Base-by-base conservation (phyloP, 225 moss, liverwort and hornwort genomes). In the Straminergon stramineum region DNA sequence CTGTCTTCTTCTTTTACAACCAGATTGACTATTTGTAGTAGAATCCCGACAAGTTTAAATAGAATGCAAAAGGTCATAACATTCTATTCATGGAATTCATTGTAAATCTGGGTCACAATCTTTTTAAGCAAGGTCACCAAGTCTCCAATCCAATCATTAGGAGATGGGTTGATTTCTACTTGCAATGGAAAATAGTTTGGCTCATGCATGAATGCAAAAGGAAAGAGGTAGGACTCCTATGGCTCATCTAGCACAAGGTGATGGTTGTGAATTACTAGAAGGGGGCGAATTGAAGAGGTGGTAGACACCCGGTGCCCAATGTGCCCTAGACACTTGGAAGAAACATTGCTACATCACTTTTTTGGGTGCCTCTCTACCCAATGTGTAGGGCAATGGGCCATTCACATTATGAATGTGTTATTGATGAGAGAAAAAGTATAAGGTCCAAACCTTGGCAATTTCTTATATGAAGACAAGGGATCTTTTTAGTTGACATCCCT, bases 181-280 rank as follows among this genome's bases (percentile, higher is more conserved):
- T 70, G 39, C 2, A 1, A 41, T n/a, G 5, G 4, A 39, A 70
- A n/a, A 37, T 1, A 68, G 0, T 68, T 68, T 68, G 21, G 21
- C 37, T 37, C 0, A 0, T 37, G 3, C 0, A 0, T 37, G 3
- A n/a, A 68, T 1, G 4, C 14, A 70, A 4, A 39, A 70, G 2
- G 70, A 39, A 39, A 35, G 67, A 67, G 5, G 14, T 4, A 70
- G 4, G 19, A 70, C 2, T 70, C 12, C 0, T 14, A 23, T 41
- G 15, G 2, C 4, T 71, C 26, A 41, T 41, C 2, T 71, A 3
- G 13, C 24, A 70, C 14, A 70, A 24, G n/a, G 2, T 3, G 1
- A 1, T 70, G 12, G 24, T 2, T 70, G 7, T 39, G 5, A 70
- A 70, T 70, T 2, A 70, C 4, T 70, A 13, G 18, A 66, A 66